Base-by-base conservation (phyloP, 192 early-diverging fungal genomes). In the Entophlyctis luteolus region DNA sequence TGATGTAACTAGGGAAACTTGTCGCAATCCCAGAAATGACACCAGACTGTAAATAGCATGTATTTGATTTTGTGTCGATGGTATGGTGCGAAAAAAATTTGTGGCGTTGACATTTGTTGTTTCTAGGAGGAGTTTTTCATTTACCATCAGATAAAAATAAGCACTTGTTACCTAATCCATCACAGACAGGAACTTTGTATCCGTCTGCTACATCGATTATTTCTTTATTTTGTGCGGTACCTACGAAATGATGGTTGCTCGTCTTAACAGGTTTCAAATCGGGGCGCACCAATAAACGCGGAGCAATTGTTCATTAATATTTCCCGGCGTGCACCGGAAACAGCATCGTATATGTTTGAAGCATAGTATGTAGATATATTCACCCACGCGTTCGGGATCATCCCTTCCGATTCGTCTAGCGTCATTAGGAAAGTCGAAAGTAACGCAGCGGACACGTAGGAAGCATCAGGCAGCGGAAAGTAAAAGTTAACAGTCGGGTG, bases 81-180 rank as follows among this genome's bases (percentile, higher is more conserved):
- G 62, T n/a, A 48, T 50, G 6, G 48, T 63, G 1, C 62, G 62
- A 63, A 63, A 63, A n/a, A 63, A 50, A 14, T 63, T 48, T 63
- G 45, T 29, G 20, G 39, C n/a, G 39, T 12, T 42, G n/a, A 42
- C n/a, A 42, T 42, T 42, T 42, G 8, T 42, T 42, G 39, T 12
- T 42, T 42, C 8, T 12, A 42, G 39, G 10, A 50, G 2, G 2
- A 49, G 6, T 10, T 23, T 28, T 18, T 60, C 16, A 22, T 1
- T 28, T 23, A 45, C 20, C 8, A 6, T 2, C 0, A 2, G 20
- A 32, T 28, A 16, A 29, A n/a, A 48, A 29, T 6, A 22, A 50
- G 4, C 45, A 6, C 6, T 6, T 31, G 5, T 4, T 50, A 63
- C 62, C 62, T 18, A 49, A 33, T 63, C 47, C 47, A 6, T 63